phyloP scores from a whole-genome alignment of 208 protist species.

The Trypanosoma melophagium region DNA sequence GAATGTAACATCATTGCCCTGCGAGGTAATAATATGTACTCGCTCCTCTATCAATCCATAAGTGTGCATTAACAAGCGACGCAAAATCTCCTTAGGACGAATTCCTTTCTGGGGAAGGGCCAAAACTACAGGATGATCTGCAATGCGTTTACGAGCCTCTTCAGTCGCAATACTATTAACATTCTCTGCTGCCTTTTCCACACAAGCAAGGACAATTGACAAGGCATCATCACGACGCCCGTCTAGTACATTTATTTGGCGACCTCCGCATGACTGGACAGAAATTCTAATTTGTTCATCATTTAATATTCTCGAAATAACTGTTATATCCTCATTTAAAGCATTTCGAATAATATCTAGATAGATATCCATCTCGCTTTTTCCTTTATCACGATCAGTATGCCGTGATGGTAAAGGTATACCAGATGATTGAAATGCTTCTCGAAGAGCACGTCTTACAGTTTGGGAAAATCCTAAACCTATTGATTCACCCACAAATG shows the following conservation, averaged over 20 bases:
- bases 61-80: constrained; percentile 52
- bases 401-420: constrained; percentile 13
- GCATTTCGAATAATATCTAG: constrained; percentile 26
- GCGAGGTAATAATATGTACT: constrained; percentile 28
- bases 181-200: constrained; percentile 34
- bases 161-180: constrained; percentile 26
- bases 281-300: constrained; percentile 19
- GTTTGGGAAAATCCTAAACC: constrained; percentile 30
- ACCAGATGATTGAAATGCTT: constrained; percentile 45
- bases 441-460: constrained; percentile 38
- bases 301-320: constrained; percentile 9
- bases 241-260: constrained; percentile 9
- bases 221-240: constrained; percentile 26
- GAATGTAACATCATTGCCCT: constrained; percentile 21
- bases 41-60: constrained; percentile 51
- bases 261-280: constrained; percentile 8
- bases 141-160: constrained; percentile 27
- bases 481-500: constrained; percentile 63
- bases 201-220: constrained; percentile 32
- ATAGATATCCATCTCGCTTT: constrained; percentile 26
- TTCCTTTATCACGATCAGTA: constrained; percentile 6
- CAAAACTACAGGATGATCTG: constrained; percentile 42
- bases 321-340: constrained; percentile 9
- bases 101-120: constrained; percentile 46
- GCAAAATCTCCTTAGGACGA: constrained; percentile 48